A percentile compares a stretch with the other conserved stretches of the same genome.
Conservation (phyloP, 1,284 basidiomycete species). For the Abortiporus biennis region DNA sequence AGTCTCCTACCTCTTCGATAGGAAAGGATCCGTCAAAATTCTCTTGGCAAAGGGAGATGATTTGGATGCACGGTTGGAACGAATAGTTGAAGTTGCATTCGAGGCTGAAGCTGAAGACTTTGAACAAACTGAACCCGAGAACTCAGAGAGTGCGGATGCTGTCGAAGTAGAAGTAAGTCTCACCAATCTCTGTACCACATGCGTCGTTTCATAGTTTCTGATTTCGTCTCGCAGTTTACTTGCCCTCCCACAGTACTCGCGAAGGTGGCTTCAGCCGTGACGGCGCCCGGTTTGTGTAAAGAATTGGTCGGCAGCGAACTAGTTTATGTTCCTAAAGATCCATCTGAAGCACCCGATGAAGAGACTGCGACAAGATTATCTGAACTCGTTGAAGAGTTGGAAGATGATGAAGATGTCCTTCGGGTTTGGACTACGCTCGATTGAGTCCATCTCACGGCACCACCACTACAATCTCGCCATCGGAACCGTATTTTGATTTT, state of each 20-base stretch:
- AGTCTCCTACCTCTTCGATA: conserved; percentile 74
- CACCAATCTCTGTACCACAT: background rate
- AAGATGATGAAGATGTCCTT: conserved; percentile 57
- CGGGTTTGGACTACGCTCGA: conserved; percentile 57
- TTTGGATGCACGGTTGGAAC: conserved; percentile 36
- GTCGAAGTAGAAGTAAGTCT: conserved; percentile 39
- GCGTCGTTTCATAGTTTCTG: conserved; percentile 4
- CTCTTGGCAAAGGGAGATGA: conserved; percentile 40
- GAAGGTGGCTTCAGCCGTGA: conserved; percentile 37
- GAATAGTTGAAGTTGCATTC: conserved; percentile 44
- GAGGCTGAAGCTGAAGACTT: conserved; percentile 54
- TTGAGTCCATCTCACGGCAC: no score
- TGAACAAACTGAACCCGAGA: no score
- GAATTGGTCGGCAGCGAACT: conserved; percentile 51
- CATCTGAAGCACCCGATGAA: conserved; percentile 30
- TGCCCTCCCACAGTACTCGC: conserved; percentile 45
- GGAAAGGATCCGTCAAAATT: conserved; percentile 62
- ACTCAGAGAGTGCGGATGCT: conserved; percentile 20
- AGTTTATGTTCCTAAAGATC: conserved; percentile 47
- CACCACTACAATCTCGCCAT: no score
- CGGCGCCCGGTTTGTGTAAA: conserved; percentile 25
- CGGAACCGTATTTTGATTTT: no score
- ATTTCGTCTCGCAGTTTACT: conserved; percentile 43
- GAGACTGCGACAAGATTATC: conserved; percentile 35
- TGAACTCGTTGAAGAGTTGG: conserved; percentile 47